These are phyloP conservation scores for Olyra latifolia DNA, from an alignment of 176 grass and related monocot species.

Conservation along the genomic window DNA sequence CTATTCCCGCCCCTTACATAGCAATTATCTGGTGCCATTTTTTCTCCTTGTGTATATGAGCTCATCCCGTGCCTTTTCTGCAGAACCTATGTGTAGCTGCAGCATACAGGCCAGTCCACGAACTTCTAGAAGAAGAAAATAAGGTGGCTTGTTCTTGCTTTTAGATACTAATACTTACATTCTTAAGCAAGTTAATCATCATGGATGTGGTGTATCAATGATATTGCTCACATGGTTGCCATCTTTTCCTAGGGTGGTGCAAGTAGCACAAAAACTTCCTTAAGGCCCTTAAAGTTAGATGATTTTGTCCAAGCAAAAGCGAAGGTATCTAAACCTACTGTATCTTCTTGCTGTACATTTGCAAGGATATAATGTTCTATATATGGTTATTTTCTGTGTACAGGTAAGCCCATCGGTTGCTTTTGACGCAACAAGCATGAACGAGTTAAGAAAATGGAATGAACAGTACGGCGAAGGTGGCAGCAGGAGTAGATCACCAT, in stretches of 20 bases:
- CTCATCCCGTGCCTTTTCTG: slow-evolving; percentile 24
- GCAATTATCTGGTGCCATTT: neutral
- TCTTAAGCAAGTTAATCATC: neutral
- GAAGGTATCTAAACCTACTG: slow-evolving; percentile 56
- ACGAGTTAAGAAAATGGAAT: slow-evolving; percentile 90
- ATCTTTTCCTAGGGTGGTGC: slow-evolving; percentile 44
- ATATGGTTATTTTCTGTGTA: slow-evolving; percentile 6
- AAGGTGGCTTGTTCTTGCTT: slow-evolving; percentile 37
- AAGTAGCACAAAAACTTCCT: slow-evolving; percentile 29
- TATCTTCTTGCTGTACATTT: neutral
- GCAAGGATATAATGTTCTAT: neutral
- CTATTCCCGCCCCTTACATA: neutral
- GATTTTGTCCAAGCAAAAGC: slow-evolving; percentile 91
- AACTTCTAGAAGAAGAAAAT: slow-evolving; percentile 83
- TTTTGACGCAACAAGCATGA: slow-evolving; percentile 84
- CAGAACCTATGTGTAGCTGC: slow-evolving; percentile 90
- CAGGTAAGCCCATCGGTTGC: slow-evolving; percentile 87
- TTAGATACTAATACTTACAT: neutral
- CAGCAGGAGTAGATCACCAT: slow-evolving; percentile 66
- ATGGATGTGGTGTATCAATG: neutral
- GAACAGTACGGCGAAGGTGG: slow-evolving; percentile 89
- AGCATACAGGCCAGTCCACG: slow-evolving; percentile 92
- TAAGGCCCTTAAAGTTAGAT: slow-evolving; percentile 67
- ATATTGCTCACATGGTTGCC: slow-evolving; percentile 28
- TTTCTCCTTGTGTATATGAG: slow-evolving; percentile 1